These are phyloP conservation scores for Aspergillus novoparasiticus DNA, from an alignment of 2,329 filamentous ascomycete genomes.

Conservation along the genomic window DNA sequence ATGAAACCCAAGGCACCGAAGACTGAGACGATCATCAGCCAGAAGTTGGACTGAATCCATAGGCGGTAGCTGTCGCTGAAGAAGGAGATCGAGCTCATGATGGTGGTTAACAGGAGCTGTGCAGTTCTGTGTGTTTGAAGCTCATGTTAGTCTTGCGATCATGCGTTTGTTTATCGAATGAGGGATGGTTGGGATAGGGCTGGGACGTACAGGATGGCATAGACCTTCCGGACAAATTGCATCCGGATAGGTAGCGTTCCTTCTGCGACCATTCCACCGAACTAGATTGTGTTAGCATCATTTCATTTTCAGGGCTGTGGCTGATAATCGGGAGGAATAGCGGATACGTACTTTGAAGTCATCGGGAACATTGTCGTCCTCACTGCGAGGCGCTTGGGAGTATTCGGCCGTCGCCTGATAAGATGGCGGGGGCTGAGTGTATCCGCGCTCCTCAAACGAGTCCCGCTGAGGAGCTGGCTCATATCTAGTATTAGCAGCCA, in stretches of 20 bases:
- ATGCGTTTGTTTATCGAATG: not conserved
- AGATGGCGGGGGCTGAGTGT: slow-evolving; percentile 78
- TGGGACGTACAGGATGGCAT: slow-evolving; percentile 75
- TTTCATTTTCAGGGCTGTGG: not conserved
- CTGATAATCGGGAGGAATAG: not conserved
- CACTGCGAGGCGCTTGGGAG: slow-evolving; percentile 67
- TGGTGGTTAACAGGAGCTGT: slow-evolving; percentile 82
- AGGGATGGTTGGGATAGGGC: not conserved
- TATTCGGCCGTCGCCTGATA: slow-evolving; percentile 68
- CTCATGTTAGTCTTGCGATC: not conserved
- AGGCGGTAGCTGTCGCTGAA: slow-evolving; percentile 74
- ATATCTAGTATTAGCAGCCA: slow-evolving; percentile 81
- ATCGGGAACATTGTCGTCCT: slow-evolving; percentile 90
- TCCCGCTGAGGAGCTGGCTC: slow-evolving; percentile 81
- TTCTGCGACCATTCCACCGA: slow-evolving; percentile 89
- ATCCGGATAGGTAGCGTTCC: slow-evolving; percentile 94
- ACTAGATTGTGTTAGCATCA: slow-evolving; percentile 55
- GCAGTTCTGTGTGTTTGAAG: slow-evolving; percentile 61
- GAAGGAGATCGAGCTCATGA: slow-evolving; percentile 82
- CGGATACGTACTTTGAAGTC: slow-evolving; percentile 77
- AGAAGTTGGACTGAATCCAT: slow-evolving; percentile 85
- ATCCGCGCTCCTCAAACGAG: slow-evolving; percentile 72
- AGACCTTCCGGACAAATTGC: slow-evolving; percentile 96
- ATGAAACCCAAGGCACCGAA: slow-evolving; percentile 83
- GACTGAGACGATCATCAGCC: slow-evolving; percentile 84